Evolutionary conservation across 1,284 basidiomycete genomes (phyloP).

Genomic region (Cryptococcus sp.): DNA sequence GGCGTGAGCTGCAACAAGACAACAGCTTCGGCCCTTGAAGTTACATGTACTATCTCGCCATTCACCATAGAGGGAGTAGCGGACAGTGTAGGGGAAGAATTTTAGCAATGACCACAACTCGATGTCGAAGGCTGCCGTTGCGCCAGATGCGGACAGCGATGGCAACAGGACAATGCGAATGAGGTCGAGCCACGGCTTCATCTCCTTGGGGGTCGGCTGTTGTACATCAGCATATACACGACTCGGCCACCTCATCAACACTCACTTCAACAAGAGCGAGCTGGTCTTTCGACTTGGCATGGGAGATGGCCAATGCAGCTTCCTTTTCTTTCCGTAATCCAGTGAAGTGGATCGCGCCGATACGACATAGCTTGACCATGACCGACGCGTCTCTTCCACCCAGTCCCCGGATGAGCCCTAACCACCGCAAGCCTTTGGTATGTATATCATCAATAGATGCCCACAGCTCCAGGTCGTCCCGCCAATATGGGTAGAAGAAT

Average conservation of each 20-base stretch:
- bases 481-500: slow-evolving; percentile 88
- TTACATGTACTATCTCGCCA: slow-evolving; percentile 73
- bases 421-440: slow-evolving; percentile 61
- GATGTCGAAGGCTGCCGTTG: slow-evolving; percentile 80
- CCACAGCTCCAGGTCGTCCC: slow-evolving; percentile 68
- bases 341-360: slow-evolving; percentile 59
- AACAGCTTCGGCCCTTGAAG: slow-evolving; percentile 28
- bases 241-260: background rate
- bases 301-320: slow-evolving; percentile 5
- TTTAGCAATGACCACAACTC: slow-evolving; percentile 85
- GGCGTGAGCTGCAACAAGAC: slow-evolving; percentile 42
- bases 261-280: slow-evolving; percentile 18
- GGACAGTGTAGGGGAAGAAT: slow-evolving; percentile 72
- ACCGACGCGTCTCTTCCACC: slow-evolving; percentile 69
- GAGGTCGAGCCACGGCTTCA: slow-evolving; percentile 71
- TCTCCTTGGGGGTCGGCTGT: slow-evolving; percentile 44
- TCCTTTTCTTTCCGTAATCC: slow-evolving; percentile 31
- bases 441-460: slow-evolving; percentile 65
- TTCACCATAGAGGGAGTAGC: slow-evolving; percentile 92
- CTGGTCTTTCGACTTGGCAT: slow-evolving; percentile 43
- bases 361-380: slow-evolving; percentile 63
- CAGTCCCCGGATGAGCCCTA: slow-evolving; percentile 74
- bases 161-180: slow-evolving; percentile 81
- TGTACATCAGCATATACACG: slow-evolving; percentile 1
- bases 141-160: slow-evolving; percentile 77